A percentile compares a stretch with the other conserved stretches of the same genome.
Conservation (phyloP, 495 filamentous ascomycete species). For the Penicillium bialowiezense region DNA sequence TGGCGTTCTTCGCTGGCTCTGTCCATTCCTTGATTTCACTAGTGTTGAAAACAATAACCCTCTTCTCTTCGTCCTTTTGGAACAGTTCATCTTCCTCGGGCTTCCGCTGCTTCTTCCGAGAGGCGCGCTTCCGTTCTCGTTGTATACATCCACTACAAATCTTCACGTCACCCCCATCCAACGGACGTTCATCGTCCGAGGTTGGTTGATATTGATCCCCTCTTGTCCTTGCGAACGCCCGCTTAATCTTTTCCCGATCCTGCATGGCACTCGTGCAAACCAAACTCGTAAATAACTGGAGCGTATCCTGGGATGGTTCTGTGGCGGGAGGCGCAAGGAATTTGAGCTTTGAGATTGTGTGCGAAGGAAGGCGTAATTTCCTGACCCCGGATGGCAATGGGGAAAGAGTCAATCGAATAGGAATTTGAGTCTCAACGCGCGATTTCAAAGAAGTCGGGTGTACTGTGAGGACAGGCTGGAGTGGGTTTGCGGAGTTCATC, state of each 20-base stretch:
- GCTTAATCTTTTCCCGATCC: conserved; percentile 56
- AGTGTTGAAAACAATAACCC: conserved; percentile 92
- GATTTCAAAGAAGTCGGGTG: conserved; percentile 75
- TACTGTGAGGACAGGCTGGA: conserved; percentile 49
- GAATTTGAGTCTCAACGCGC: conserved; percentile 92
- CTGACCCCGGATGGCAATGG: conserved; percentile 70
- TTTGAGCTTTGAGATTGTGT: conserved; percentile 91
- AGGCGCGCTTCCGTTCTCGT: conserved; percentile 82
- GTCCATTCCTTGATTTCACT: conserved; percentile 88
- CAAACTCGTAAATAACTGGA: conserved; percentile 76
- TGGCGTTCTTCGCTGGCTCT: conserved; percentile 44
- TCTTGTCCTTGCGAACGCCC: conserved; percentile 65
- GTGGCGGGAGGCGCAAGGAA: conserved; percentile 66
- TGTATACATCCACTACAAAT: conserved; percentile 83
- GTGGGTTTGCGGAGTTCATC: conserved; percentile 20
- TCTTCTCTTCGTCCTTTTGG: conserved; percentile 68
- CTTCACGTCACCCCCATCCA: conserved; percentile 79
- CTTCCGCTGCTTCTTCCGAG: conserved; percentile 85
- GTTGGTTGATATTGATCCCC: conserved; percentile 39
- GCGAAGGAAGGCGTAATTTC: conserved; percentile 77
- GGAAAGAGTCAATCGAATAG: conserved; percentile 70
- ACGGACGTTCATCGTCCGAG: conserved; percentile 62
- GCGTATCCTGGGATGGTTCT: conserved; percentile 60
- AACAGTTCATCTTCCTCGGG: conserved; percentile 79
- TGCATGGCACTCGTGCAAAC: conserved; percentile 95